A percentile compares a stretch with the other conserved stretches of the same genome.
Evolutionary conservation across 108 stramenopile species (phyloP).

Genomic region (Chaetoceros tenuissimus): DNA sequence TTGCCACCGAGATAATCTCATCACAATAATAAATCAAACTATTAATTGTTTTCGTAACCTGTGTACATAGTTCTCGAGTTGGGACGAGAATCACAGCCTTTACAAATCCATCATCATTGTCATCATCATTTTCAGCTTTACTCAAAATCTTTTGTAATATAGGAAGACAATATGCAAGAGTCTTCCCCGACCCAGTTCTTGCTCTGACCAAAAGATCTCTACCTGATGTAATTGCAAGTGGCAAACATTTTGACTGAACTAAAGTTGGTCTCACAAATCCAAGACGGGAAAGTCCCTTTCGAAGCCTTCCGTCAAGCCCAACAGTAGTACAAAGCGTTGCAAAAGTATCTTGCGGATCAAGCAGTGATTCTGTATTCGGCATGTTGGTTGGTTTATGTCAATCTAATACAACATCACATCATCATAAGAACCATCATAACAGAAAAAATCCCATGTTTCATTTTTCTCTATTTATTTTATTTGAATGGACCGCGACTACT

Average conservation of each 20-base stretch:
- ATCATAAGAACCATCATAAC: too few relatives aligned
- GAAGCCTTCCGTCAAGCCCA: conserved; percentile 71
- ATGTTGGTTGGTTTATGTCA: neutral
- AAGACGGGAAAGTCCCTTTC: conserved; percentile 71
- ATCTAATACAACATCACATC: too few relatives aligned
- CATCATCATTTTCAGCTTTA: conserved; percentile 25
- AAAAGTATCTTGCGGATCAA: conserved; percentile 68
- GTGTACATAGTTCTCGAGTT: conserved; percentile 92
- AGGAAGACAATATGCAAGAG: conserved; percentile 89
- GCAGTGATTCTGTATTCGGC: conserved; percentile 12
- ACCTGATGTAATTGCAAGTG: conserved; percentile 71
- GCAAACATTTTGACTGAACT: conserved; percentile 79
- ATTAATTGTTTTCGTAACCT: conserved; percentile 61
- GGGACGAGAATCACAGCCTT: conserved; percentile 92
- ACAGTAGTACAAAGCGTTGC: conserved; percentile 54
- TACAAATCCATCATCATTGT: conserved; percentile 17
- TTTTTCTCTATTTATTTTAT: too few relatives aligned
- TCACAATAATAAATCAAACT: conserved; percentile 89
- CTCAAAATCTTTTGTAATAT: conserved; percentile 86
- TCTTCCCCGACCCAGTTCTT: conserved; percentile 96
- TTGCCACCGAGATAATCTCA: conserved; percentile 67
- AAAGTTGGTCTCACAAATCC: conserved; percentile 71
- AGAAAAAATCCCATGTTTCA: too few relatives aligned
- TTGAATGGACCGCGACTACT: too few relatives aligned
- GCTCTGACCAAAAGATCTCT: conserved; percentile 92